phyloP scores from a whole-genome alignment of 2,329 filamentous ascomycete species.

The Lachnellula arida region DNA sequence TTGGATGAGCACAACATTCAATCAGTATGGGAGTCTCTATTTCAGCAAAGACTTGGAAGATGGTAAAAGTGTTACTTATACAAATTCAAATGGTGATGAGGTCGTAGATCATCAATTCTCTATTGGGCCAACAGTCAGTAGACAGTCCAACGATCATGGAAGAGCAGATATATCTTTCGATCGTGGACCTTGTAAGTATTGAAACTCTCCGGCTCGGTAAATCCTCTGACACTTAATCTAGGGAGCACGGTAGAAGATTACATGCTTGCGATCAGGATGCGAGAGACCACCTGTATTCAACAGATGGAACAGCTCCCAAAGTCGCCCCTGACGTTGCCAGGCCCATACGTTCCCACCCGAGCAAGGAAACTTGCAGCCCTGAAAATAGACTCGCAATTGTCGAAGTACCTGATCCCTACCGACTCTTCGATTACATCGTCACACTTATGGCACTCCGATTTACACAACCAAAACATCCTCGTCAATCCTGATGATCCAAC shows the following conservation, averaged over 20 bases:
- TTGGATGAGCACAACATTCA: slow-evolving; percentile 31
- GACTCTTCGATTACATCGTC: neutral
- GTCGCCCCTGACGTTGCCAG: neutral
- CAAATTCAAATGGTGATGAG: neutral
- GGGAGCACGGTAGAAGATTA: slow-evolving; percentile 9
- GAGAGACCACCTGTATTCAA: slow-evolving; percentile 9
- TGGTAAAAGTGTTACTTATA: neutral
- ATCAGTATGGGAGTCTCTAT: slow-evolving; percentile 11
- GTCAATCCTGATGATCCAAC: slow-evolving; percentile 8
- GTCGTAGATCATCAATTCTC: neutral
- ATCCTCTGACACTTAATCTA: too few relatives aligned
- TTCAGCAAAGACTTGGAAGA: neutral
- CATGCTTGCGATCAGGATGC: neutral
- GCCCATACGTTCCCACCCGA: slow-evolving; percentile 1
- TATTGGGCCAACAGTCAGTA: neutral
- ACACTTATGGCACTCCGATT: slow-evolving; percentile 8
- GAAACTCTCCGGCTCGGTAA: too few relatives aligned
- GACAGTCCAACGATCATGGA: neutral
- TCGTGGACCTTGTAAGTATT: slow-evolving; percentile 12
- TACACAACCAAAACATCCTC: slow-evolving; percentile 11
- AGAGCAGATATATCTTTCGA: slow-evolving; percentile 3
- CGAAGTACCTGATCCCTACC: slow-evolving; percentile 1
- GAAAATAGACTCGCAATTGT: neutral
- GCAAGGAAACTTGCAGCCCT: slow-evolving; percentile 4
- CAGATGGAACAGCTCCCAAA: neutral